Base-by-base conservation (phyloP, 495 filamentous ascomycete species). In the Aspergillus saccharolyticus region DNA sequence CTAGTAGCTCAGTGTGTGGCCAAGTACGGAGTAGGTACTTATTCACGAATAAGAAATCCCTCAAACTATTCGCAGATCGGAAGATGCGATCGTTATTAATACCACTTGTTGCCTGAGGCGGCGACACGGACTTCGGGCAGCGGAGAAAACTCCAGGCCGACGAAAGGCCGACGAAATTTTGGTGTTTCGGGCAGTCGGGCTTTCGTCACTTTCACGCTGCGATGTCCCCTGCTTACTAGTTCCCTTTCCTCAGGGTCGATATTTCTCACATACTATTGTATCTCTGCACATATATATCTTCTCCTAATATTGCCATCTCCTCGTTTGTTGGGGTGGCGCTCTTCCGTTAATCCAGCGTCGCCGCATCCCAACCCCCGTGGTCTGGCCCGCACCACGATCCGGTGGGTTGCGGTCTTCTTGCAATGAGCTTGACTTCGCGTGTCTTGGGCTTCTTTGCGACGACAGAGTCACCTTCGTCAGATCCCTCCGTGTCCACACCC, bases 371-470 rank as follows among this genome's bases (percentile, higher is more conserved):
- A 61, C 57, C 57, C 57, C 61, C 61, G 63, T 63, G 66, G 62
- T 65, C 65, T 68, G 62, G 67, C 59, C 63, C 69, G 64, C 66
- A 66, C 68, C 67, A 66, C 65, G 59, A 63, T 61, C 62, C 58
- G 61, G 61, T 67, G 65, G 73, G 63, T 59, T 67, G 57, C 61
- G 68, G 65, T 66, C 57, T 67, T 65, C 62, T 69, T 77, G 74
- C 70, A 68, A 77, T 77, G 74, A 77, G 73, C 67, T 64, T 75
- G 67, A 73, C 73, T 59, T 74, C 72, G 66, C 73, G 73, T 62
- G 69, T 77, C 48, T 70, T 71, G 64, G 65, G 68, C 59, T 66
- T 77, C 67, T 77, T 77, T 60, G 63, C 72, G 59, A 68, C 71
- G 65, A 68, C 73, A 62, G 67, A 65, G 60, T 65, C 55, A 46